Base-by-base conservation (phyloP, 495 filamentous ascomycete genomes). In the Copromyces sp. region DNA sequence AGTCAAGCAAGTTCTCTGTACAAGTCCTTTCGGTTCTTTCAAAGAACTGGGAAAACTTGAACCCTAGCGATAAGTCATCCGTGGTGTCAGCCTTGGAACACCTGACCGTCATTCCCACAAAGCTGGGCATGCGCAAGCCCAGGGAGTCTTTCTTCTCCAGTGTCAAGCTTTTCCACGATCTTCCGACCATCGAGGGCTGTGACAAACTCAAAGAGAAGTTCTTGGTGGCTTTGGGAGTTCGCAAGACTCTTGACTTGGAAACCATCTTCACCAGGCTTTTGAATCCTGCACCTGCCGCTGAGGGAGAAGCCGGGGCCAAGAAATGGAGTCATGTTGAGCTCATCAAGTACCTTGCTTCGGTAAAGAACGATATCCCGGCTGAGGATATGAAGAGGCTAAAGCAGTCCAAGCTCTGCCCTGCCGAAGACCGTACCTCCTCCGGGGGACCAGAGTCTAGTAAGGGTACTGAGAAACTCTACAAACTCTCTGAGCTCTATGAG, bases 241-340 rank as follows among this genome's bases (percentile, higher is more conserved):
- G 90, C 35, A 90, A 90, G 76, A 98, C 95, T 1, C 89, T 99
- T 32, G 95, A 98, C 70, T 85, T 99, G 14, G 92, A 92, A 65
- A 93, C 97, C 29, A 94, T 99, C 32, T 98, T 98, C 76, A 91
- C 92, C 44, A 88, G 96, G 45, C 86, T 99, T 69, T 86, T 97
- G 76, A 87, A 86, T 72, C 82, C 82, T 3, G 81, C 75, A 1
- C 72, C 86, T 6, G 11, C 76, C 7, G 76, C 80, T 32, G 84
- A 86, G 61, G 82, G 83, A 69, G 80, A 79, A 42, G 76, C 80
- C n/a, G 80, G 75, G n/a, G 75, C 80, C 59, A 80, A 84, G 20
- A 93, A 91, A 84, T 97, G 92, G 93, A 96, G 90, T 75, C 95
- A 98, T 79, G 90, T 96, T 65, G 94, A 98, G 75, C 86, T 99